A percentile compares a stretch with the other conserved stretches of the same genome.
Conservation (phyloP, 2,329 filamentous ascomycete species). For the Zymoseptoria ardabiliae region DNA sequence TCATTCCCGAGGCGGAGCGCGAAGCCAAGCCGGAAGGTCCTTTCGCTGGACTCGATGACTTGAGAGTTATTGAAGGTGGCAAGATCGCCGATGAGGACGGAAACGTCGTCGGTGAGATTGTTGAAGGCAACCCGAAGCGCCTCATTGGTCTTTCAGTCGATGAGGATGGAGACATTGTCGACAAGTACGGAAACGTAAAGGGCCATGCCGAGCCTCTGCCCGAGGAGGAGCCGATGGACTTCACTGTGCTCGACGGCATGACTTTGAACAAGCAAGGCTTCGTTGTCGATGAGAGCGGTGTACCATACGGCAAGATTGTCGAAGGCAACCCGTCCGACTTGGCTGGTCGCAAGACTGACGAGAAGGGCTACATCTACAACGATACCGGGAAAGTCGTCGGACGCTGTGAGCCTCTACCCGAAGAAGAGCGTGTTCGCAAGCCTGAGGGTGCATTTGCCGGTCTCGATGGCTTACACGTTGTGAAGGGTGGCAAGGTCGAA, state of each 20-base stretch:
- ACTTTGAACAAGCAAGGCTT: slow-evolving; percentile 59
- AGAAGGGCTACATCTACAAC: slow-evolving; percentile 49
- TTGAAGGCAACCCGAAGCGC: slow-evolving; percentile 52
- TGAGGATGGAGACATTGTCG: slow-evolving; percentile 73
- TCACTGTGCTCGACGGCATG: slow-evolving; percentile 53
- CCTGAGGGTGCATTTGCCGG: slow-evolving; percentile 63
- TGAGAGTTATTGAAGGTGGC: slow-evolving; percentile 42
- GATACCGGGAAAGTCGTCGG: slow-evolving; percentile 51
- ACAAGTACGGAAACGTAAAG: slow-evolving; percentile 61
- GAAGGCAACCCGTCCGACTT: slow-evolving; percentile 52
- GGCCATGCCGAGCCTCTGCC: slow-evolving; percentile 49
- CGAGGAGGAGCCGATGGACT: slow-evolving; percentile 42
- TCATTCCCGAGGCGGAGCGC: slow-evolving; percentile 60
- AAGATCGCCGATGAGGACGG: slow-evolving; percentile 45
- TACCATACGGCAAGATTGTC: slow-evolving; percentile 49
- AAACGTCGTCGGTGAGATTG: slow-evolving; percentile 45
- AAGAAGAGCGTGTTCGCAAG: slow-evolving; percentile 48
- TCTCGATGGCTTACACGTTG: slow-evolving; percentile 56
- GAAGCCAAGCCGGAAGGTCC: slow-evolving; percentile 44
- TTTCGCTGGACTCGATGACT: slow-evolving; percentile 43
- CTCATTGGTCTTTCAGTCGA: slow-evolving; percentile 69
- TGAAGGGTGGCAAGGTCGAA: slow-evolving; percentile 64
- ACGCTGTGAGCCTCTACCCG: slow-evolving; percentile 51
- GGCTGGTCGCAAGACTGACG: slow-evolving; percentile 49
- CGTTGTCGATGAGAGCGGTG: slow-evolving; percentile 47